Evolutionary conservation across 2,329 filamentous ascomycete species (phyloP).

Genomic region (Bisporella sp.): DNA sequence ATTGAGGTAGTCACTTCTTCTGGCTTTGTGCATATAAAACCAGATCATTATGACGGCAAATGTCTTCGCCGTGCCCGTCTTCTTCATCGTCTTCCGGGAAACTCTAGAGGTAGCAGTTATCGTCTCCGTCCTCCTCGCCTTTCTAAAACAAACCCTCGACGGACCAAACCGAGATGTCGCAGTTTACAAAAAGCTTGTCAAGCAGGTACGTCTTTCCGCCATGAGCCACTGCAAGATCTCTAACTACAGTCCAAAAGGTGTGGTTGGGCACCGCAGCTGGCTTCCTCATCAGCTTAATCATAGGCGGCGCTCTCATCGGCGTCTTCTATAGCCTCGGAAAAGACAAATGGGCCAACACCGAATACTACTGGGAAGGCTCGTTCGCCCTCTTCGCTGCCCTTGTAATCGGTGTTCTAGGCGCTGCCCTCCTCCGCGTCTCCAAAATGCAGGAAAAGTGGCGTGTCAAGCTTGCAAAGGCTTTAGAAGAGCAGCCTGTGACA

Average conservation of each 20-base stretch:
- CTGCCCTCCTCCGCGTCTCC: constrained; percentile 70
- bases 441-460: constrained; percentile 86
- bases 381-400: constrained; percentile 69
- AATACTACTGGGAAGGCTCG: constrained; percentile 75
- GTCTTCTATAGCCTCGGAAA: constrained; percentile 59
- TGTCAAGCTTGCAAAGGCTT: constrained; percentile 67
- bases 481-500: constrained; percentile 45
- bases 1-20: no score
- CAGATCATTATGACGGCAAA: constrained; percentile 47
- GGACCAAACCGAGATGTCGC: constrained; percentile 53
- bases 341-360: constrained; percentile 59
- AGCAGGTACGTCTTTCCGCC: constrained; percentile 35
- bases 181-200: constrained; percentile 61
- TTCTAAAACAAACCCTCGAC: constrained; percentile 72
- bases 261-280: constrained; percentile 50
- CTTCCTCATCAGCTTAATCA: constrained; percentile 47
- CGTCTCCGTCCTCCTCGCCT: constrained; percentile 78
- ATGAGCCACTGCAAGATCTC: neutral
- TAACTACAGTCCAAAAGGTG: constrained; percentile 33
- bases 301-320: constrained; percentile 56
- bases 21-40: no score
- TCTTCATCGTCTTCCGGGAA: constrained; percentile 88
- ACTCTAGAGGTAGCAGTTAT: constrained; percentile 78
- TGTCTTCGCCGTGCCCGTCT: constrained; percentile 73
- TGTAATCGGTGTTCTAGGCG: constrained; percentile 78